Base-by-base conservation (phyloP, 2,329 filamentous ascomycete genomes). In the Davidsoniella eucalypti region DNA sequence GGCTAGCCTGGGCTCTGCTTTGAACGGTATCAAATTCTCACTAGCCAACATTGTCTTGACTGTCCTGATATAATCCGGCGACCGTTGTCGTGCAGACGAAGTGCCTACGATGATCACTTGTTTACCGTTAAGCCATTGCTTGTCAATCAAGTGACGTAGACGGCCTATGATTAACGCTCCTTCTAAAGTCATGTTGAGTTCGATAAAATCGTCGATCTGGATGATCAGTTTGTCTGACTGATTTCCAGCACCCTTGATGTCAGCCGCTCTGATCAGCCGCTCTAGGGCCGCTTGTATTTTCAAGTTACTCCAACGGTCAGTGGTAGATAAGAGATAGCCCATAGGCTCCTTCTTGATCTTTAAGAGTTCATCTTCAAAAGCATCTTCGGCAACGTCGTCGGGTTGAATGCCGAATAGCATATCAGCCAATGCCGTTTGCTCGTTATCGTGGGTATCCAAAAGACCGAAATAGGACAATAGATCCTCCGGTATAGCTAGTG, bases 91-190 rank as follows among this genome's bases (percentile, higher is more conserved):
- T 12, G 70, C 71, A 21, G 79, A 70, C 1, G 82, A 82, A 5
- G 84, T 87, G n/a, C 88, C 92, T 29, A 96, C 65, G 16, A 95
- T 72, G 50, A 88, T 73, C 47, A 94, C 73, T 53, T 75, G 76
- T 56, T 80, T 74, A 4, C 87, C 87, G 38, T 76, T 71, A 49
- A 73, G 71, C 69, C 88, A 83, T 52, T 81, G 73, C 53, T 76
- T 74, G 57, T 88, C 81, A 23, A 94, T 76, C 5, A 83, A 69
- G 44, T 76, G 73, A 49, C 84, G 78, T 10, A 98, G 66, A 52
- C 81, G 78, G 39, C 71, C 67, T 6, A 95, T 66, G 29, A 96
- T 74, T 18, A 75, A 71, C 2, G 75, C 70, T 9, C 87, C 86
- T 52, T 86, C 78, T 5, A 73, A 63, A 1, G 83, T 80, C 59